These are phyloP conservation scores for Jatropha podagrica DNA, from an alignment of 441 rosid genomes.

Conservation along the genomic window DNA sequence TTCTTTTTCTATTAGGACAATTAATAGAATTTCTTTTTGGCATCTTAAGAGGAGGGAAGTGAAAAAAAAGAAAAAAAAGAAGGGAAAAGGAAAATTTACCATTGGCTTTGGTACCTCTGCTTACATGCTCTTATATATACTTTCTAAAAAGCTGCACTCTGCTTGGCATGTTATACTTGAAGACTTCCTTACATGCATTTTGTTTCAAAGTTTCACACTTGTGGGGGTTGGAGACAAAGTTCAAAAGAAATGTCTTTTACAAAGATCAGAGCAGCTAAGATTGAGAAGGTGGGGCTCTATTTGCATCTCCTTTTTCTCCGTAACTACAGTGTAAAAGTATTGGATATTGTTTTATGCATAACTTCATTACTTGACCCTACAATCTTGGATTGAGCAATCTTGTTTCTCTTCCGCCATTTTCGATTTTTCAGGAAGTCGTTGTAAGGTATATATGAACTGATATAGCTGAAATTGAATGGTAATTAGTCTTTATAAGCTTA, in stretches of 20 bases:
- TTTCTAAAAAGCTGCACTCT: slow-evolving; percentile 25
- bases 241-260: slow-evolving; percentile 8
- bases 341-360: slow-evolving; percentile 4
- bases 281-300: not conserved
- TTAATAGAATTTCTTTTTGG: not conserved
- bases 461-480: no score
- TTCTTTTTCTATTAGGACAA: not conserved
- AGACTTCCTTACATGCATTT: slow-evolving; percentile 19
- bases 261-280: not conserved
- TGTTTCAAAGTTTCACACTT: slow-evolving; percentile 13
- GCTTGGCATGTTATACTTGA: slow-evolving; percentile 19
- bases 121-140: not conserved
- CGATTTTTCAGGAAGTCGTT: not conserved
- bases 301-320: not conserved
- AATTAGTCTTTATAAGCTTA: no score
- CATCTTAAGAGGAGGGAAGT: not conserved
- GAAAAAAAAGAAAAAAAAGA: not conserved
- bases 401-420: not conserved
- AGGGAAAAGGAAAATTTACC: not conserved
- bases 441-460: not conserved
- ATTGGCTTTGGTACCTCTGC: slow-evolving; percentile 11
- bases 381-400: not conserved
- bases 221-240: slow-evolving; percentile 16
- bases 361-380: slow-evolving; percentile 11
- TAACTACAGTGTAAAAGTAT: slow-evolving; percentile 14